phyloP scores from a whole-genome alignment of 2,329 filamentous ascomycete species.

The Chaetomium sp. region DNA sequence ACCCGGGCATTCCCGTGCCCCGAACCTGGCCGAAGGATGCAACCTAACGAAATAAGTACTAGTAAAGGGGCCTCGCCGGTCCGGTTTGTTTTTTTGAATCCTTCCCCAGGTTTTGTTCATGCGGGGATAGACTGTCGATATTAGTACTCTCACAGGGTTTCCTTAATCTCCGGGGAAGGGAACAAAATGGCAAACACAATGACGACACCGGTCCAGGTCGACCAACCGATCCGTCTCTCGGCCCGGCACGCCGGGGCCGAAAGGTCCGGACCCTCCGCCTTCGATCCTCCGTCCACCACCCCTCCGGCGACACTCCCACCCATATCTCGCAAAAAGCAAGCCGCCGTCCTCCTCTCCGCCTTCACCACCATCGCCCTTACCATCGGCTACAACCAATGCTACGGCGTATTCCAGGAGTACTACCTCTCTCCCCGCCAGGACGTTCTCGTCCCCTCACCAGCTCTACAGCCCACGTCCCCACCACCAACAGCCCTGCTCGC shows the following conservation, averaged over 20 bases:
- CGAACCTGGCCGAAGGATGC: background rate
- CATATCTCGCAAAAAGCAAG: conserved; percentile 36
- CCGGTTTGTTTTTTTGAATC: background rate
- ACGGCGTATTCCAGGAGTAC: conserved; percentile 44
- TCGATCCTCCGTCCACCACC: background rate
- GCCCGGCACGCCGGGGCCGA: background rate
- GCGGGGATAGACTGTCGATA: background rate
- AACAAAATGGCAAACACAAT: conserved; percentile 2
- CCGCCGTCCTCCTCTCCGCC: conserved; percentile 36
- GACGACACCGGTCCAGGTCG: background rate
- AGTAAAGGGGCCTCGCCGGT: background rate
- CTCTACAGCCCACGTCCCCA: conserved; percentile 24
- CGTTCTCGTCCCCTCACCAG: conserved; percentile 31
- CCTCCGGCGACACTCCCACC: conserved; percentile 26
- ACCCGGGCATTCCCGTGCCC: background rate
- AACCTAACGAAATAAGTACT: background rate
- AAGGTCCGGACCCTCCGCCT: no score
- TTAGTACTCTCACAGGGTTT: background rate
- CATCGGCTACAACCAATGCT: conserved; percentile 44
- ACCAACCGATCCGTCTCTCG: background rate
- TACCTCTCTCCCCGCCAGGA: conserved; percentile 37
- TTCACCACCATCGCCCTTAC: conserved; percentile 41
- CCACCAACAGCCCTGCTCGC: conserved; percentile 38
- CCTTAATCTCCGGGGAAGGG: background rate
- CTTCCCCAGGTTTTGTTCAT: background rate